These are phyloP conservation scores for Stachybotrys chlorohalonatus DNA, from an alignment of 2,329 filamentous ascomycete species.

Conservation along the genomic window DNA sequence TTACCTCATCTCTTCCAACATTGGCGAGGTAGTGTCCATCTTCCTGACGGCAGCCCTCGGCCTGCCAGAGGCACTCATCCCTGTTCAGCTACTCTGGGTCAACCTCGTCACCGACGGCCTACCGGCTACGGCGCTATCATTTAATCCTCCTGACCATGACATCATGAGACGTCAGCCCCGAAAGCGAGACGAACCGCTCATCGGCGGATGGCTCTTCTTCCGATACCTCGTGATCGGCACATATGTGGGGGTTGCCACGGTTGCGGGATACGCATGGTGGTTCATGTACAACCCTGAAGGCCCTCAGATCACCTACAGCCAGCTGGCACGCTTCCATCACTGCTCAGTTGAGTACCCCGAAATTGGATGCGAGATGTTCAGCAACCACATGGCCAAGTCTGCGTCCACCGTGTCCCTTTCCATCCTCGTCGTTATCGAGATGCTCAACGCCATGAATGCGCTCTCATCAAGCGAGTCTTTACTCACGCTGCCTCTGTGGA, in stretches of 20 bases:
- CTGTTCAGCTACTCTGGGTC: slow-evolving; percentile 96
- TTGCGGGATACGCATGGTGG: slow-evolving; percentile 99
- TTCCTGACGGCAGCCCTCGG: slow-evolving; percentile 93
- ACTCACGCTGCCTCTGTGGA: slow-evolving; percentile 88
- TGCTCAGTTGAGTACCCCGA: slow-evolving; percentile 80
- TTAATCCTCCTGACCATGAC: slow-evolving; percentile 97
- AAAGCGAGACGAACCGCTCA: slow-evolving; percentile 86
- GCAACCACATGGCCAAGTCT: slow-evolving; percentile 74
- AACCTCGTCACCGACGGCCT: slow-evolving; percentile 97
- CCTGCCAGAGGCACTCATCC: slow-evolving; percentile 95
- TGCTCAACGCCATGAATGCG: slow-evolving; percentile 99
- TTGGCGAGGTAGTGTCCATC: slow-evolving; percentile 97
- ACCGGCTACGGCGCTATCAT: slow-evolving; percentile 89
- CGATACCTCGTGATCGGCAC: slow-evolving; percentile 93
- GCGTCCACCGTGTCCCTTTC: slow-evolving; percentile 91
- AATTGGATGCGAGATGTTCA: slow-evolving; percentile 89
- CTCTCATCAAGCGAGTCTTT: slow-evolving; percentile 92
- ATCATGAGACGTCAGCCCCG: slow-evolving; percentile 90
- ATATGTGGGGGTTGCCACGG: slow-evolving; percentile 90
- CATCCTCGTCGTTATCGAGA: slow-evolving; percentile 92
- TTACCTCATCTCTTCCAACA: slow-evolving; percentile 98
- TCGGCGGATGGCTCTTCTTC: slow-evolving; percentile 95
- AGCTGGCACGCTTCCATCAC: slow-evolving; percentile 87
- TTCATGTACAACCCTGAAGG: slow-evolving; percentile 93
- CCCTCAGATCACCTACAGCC: slow-evolving; percentile 83